A percentile compares a stretch with the other conserved stretches of the same genome.
Evolutionary conservation across 2,329 filamentous ascomycete species (phyloP).

Genomic region (Penicillium vulpinum): DNA sequence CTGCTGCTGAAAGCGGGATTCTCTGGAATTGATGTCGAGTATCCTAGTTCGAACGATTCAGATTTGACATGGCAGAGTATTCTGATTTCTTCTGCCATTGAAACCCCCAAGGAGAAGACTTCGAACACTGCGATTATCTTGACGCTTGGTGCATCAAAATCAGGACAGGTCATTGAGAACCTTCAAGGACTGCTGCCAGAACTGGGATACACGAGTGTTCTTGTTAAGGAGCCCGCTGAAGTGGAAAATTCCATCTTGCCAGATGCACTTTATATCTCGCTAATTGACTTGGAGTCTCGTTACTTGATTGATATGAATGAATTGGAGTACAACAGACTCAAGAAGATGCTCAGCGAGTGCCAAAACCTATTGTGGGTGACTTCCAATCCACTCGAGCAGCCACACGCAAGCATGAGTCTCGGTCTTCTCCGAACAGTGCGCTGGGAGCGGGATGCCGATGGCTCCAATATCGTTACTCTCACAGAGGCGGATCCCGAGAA

Average conservation of each 20-base stretch:
- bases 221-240: background rate
- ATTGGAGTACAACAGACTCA: background rate
- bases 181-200: background rate
- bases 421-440: constrained; percentile 23
- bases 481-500: background rate
- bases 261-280: constrained; percentile 13
- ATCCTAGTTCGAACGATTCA: constrained; percentile 15
- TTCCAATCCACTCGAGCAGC: background rate
- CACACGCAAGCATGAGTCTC: constrained; percentile 15
- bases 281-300: constrained; percentile 15
- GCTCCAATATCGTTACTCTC: constrained; percentile 19
- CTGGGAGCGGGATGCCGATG: constrained; percentile 21
- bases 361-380: constrained; percentile 18
- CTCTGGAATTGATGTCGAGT: constrained; percentile 22
- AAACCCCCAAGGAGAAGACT: background rate
- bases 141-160: background rate
- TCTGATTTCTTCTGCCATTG: constrained; percentile 18
- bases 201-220: background rate
- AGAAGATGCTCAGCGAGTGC: constrained; percentile 10
- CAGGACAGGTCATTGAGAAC: background rate
- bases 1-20: constrained; percentile 17
- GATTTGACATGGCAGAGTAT: constrained; percentile 26
- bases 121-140: constrained; percentile 9
- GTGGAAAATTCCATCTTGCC: background rate
- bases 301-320: constrained; percentile 6